These are phyloP conservation scores for Solanum clarkiae DNA, from an alignment of 257 asterid genomes.

Conservation along the genomic window DNA sequence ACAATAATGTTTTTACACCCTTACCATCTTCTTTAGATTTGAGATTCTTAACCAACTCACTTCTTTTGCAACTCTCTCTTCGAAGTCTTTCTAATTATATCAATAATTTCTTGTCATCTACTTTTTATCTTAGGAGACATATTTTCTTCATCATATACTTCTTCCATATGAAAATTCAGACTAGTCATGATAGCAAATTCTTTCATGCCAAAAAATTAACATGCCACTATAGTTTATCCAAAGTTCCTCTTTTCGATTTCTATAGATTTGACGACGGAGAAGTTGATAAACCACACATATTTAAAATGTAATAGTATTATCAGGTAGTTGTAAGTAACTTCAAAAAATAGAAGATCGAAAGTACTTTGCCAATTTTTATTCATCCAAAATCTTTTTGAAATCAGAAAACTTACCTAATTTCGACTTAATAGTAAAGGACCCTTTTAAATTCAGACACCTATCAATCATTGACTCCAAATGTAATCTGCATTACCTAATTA, in stretches of 20 bases:
- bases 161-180: not conserved
- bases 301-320: too few species aligned
- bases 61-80: not conserved
- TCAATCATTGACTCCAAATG: not conserved
- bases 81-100: not conserved
- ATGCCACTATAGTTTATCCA: not conserved
- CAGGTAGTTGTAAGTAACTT: too few species aligned
- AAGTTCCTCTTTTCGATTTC: too few species aligned
- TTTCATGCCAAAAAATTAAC: not conserved
- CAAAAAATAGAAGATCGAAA: too few species aligned
- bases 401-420: too few species aligned
- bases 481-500: not conserved
- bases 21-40: not conserved
- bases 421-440: not conserved
- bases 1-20: not conserved
- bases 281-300: too few species aligned
- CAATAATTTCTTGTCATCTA: not conserved
- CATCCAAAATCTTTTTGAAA: too few species aligned
- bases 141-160: too few species aligned
- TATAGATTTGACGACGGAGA: too few species aligned
- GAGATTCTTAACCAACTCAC: not conserved
- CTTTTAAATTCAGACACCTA: not conserved
- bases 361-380: too few species aligned
- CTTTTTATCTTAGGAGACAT: too few species aligned
- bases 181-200: not conserved